A percentile compares a stretch with the other conserved stretches of the same genome.
phyloP scores from a whole-genome alignment of 73 alveolate species.

The Paramecium sonneborni region DNA sequence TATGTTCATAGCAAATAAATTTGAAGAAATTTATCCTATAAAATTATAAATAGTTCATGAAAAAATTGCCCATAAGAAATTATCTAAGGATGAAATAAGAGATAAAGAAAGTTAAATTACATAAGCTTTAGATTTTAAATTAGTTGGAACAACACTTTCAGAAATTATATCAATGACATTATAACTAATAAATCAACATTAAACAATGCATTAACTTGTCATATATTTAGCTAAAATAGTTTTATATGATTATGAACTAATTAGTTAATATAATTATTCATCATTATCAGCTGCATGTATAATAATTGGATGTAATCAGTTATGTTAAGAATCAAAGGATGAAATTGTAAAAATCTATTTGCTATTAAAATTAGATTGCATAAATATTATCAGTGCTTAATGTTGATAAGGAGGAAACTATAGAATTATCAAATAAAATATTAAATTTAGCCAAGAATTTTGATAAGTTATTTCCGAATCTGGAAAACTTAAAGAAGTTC shows the following conservation, averaged over 20 bases:
- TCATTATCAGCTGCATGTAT: conserved; percentile 59
- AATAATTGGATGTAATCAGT: conserved; percentile 27
- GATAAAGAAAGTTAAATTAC: conserved; percentile 51
- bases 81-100: conserved; percentile 56
- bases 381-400: not conserved
- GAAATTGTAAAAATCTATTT: not conserved
- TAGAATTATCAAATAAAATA: conserved; percentile 23
- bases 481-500: conserved; percentile 64
- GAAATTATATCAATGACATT: conserved; percentile 43
- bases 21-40: conserved; percentile 84
- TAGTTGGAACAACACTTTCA: conserved; percentile 33
- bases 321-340: conserved; percentile 20
- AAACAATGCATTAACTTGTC: not conserved
- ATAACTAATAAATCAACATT: not conserved
- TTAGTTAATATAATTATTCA: conserved; percentile 51
- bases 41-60: conserved; percentile 58
- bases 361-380: not conserved
- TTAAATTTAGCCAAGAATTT: conserved; percentile 62
- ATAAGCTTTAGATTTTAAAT: conserved; percentile 51
- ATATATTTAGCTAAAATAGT: conserved; percentile 62
- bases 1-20: conserved; percentile 84
- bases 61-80: conserved; percentile 62
- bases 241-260: conserved; percentile 58
- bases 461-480: conserved; percentile 63
- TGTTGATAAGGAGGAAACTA: conserved; percentile 55